Evolutionary conservation across 2,329 filamentous ascomycete species (phyloP).

Genomic region (Aspergillus chevalieri): DNA sequence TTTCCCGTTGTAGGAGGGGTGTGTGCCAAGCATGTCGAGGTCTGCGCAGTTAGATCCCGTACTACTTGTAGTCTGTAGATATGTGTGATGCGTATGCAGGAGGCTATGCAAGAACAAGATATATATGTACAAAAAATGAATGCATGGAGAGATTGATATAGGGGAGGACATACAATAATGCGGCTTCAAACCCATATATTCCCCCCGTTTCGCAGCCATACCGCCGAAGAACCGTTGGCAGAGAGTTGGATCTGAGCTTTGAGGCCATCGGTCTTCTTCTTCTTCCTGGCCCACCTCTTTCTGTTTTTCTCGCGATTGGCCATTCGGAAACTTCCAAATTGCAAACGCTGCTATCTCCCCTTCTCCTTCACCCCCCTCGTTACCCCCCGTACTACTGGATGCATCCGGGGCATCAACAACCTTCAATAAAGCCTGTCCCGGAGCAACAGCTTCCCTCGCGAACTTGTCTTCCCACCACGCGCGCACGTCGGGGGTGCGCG

Average conservation of each 20-base stretch:
- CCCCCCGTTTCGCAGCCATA: constrained; percentile 10
- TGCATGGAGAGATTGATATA: neutral
- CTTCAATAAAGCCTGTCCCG: constrained; percentile 5
- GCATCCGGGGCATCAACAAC: constrained; percentile 9
- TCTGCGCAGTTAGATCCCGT: constrained; percentile 7
- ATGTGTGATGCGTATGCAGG: too few species aligned
- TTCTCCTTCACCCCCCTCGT: constrained; percentile 3
- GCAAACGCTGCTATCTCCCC: constrained; percentile 16
- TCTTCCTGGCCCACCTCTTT: neutral
- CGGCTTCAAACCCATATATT: constrained; percentile 13
- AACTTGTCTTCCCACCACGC: constrained; percentile 12
- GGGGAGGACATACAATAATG: constrained; percentile 20
- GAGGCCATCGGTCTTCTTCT: constrained; percentile 9
- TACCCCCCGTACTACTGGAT: neutral
- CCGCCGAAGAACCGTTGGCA: constrained; percentile 16
- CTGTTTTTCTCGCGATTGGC: constrained; percentile 2
- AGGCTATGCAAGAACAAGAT: too few species aligned
- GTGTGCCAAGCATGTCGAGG: constrained; percentile 20
- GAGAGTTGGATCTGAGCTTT: constrained; percentile 11
- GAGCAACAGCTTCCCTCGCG: neutral
- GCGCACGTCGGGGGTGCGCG: constrained; percentile 16
- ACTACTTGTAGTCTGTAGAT: neutral
- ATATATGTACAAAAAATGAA: neutral
- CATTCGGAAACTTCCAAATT: constrained; percentile 17
- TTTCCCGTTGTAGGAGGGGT: constrained; percentile 16